Percentiles rank a stretch among this genome's conserved stretches.
These are phyloP conservation scores for Harringtonia lauricola DNA, from an alignment of 2,329 filamentous ascomycete genomes.

Conservation along the genomic window DNA sequence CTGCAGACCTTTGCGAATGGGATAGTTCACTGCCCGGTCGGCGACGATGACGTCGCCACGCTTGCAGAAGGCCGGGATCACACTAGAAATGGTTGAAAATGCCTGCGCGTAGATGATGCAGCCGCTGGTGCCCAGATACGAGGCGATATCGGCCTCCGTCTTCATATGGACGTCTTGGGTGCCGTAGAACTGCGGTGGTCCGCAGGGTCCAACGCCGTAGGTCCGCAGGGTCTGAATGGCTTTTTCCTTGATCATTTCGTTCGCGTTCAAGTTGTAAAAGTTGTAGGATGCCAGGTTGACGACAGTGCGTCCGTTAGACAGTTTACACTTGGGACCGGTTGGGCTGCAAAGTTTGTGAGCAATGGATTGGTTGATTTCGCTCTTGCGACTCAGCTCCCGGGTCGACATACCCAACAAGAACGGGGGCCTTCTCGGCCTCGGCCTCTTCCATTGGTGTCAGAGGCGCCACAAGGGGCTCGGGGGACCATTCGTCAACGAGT, in stretches of 20 bases:
- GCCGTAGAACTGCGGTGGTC: slow-evolving; percentile 94
- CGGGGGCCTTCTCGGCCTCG: slow-evolving; percentile 73
- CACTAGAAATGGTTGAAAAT: slow-evolving; percentile 92
- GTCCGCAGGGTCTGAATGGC: slow-evolving; percentile 87
- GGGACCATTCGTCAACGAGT: slow-evolving; percentile 90
- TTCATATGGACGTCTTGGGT: slow-evolving; percentile 98
- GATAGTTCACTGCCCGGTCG: slow-evolving; percentile 85
- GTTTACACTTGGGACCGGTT: slow-evolving; percentile 80
- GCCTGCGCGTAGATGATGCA: slow-evolving; percentile 95
- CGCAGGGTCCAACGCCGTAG: slow-evolving; percentile 93
- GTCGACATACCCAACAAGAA: slow-evolving; percentile 67
- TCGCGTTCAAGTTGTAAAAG: slow-evolving; percentile 93
- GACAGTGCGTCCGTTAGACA: slow-evolving; percentile 80
- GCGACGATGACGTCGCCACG: slow-evolving; percentile 94
- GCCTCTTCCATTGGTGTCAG: slow-evolving; percentile 65
- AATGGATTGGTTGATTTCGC: too few species aligned
- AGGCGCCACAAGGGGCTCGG: slow-evolving; percentile 75
- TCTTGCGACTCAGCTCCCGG: too few species aligned
- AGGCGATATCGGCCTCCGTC: slow-evolving; percentile 85
- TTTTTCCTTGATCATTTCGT: slow-evolving; percentile 88
- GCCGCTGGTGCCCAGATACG: slow-evolving; percentile 74
- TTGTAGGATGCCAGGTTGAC: slow-evolving; percentile 93
- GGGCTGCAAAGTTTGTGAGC: slow-evolving; percentile 40
- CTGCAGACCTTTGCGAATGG: slow-evolving; percentile 88
- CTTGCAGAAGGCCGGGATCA: slow-evolving; percentile 95